Evolutionary conservation across 495 filamentous ascomycete species (phyloP).

Genomic region (Cenococcum geophilum): DNA sequence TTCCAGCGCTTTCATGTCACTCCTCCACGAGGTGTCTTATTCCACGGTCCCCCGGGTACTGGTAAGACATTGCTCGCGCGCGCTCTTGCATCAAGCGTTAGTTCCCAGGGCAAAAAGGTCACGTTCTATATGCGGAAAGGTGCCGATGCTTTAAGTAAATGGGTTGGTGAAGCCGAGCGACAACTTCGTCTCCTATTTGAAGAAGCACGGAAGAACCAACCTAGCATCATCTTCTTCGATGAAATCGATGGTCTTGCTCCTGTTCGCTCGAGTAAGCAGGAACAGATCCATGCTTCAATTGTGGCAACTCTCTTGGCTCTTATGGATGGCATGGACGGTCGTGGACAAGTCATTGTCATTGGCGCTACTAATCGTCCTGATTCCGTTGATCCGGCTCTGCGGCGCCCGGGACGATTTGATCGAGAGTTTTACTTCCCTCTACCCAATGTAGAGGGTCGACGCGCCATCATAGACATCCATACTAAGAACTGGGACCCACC

Average conservation of each 20-base stretch:
- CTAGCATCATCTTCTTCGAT: slow-evolving; percentile 99
- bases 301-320: slow-evolving; percentile 90
- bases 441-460: slow-evolving; percentile 69
- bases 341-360: slow-evolving; percentile 96
- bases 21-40: slow-evolving; percentile 88
- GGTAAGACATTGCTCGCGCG: slow-evolving; percentile 94
- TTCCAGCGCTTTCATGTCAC: slow-evolving; percentile 86
- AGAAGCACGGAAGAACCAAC: slow-evolving; percentile 88
- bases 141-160: slow-evolving; percentile 93
- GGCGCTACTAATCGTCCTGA: slow-evolving; percentile 97
- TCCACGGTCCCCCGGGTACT: slow-evolving; percentile 94
- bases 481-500: slow-evolving; percentile 86
- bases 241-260: slow-evolving; percentile 96
- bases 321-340: slow-evolving; percentile 99
- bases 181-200: slow-evolving; percentile 91
- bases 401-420: slow-evolving; percentile 91
- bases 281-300: slow-evolving; percentile 97
- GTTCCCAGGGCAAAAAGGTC: slow-evolving; percentile 77
- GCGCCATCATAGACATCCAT: slow-evolving; percentile 88
- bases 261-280: slow-evolving; percentile 92
- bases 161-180: slow-evolving; percentile 96
- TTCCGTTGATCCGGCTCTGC: slow-evolving; percentile 89
- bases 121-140: slow-evolving; percentile 99
- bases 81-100: slow-evolving; percentile 78
- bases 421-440: slow-evolving; percentile 97